Evolutionary conservation across 2,329 filamentous ascomycete species (phyloP).

Genomic region (Apiospora arundinis): DNA sequence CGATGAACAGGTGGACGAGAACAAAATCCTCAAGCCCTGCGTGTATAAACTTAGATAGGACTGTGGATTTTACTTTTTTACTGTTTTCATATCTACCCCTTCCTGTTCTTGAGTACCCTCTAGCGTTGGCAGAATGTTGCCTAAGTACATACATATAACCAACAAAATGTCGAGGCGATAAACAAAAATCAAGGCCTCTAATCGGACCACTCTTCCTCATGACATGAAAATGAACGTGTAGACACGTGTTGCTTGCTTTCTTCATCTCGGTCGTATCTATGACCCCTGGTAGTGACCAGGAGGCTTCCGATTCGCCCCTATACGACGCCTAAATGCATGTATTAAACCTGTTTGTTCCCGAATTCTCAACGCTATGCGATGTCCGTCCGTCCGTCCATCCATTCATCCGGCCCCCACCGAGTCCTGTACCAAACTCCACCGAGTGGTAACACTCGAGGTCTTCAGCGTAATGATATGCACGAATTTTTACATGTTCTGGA

Average conservation of each 20-base stretch:
- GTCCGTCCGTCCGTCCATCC: slow-evolving; percentile 6
- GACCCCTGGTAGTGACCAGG: neutral
- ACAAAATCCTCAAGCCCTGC: slow-evolving; percentile 83
- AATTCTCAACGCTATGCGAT: slow-evolving; percentile 19
- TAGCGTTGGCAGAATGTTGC: neutral
- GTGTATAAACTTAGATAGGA: slow-evolving; percentile 88
- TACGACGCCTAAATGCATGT: slow-evolving; percentile 7
- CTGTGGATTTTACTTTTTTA: neutral
- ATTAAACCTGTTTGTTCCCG: slow-evolving; percentile 8
- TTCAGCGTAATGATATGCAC: neutral
- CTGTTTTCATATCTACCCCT: slow-evolving; percentile 4
- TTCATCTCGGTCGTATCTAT: neutral
- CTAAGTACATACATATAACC: neutral
- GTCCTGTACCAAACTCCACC: slow-evolving; percentile 6
- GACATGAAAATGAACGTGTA: neutral
- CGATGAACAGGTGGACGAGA: slow-evolving; percentile 68
- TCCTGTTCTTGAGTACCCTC: neutral
- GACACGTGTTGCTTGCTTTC: neutral
- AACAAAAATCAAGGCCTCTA: slow-evolving; percentile 4
- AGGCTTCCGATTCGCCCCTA: neutral
- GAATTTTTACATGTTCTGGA: slow-evolving; percentile 49
- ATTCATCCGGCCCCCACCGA: neutral
- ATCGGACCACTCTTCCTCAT: neutral
- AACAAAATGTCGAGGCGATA: neutral
- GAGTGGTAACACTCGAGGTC: slow-evolving; percentile 4